A percentile compares a stretch with the other conserved stretches of the same genome.
These are phyloP conservation scores for Arthrobotrys conoides DNA, from an alignment of 2,329 filamentous ascomycete genomes.

Conservation along the genomic window DNA sequence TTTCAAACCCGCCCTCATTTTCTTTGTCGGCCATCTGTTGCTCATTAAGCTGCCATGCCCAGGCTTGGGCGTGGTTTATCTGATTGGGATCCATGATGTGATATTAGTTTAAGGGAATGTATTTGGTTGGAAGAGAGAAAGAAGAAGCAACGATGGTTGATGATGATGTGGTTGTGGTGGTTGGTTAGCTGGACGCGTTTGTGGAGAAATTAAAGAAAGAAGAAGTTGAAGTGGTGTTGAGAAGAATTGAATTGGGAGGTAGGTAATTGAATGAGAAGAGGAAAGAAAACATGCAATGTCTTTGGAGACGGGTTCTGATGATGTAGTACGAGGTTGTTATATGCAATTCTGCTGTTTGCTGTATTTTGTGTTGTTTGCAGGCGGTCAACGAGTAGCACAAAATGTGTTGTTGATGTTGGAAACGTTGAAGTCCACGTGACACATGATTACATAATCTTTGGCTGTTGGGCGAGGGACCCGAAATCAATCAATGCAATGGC, in stretches of 20 bases:
- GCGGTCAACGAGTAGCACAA: background rate
- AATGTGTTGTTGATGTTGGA: conserved; percentile 18
- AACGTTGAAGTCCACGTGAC: conserved; percentile 11
- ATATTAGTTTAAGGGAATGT: background rate
- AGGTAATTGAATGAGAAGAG: too few species aligned
- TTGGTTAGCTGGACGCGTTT: background rate
- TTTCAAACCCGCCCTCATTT: background rate
- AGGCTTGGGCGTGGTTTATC: conserved; percentile 13
- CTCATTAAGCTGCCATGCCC: conserved; percentile 19
- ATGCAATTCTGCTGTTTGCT: background rate
- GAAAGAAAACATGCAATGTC: too few species aligned
- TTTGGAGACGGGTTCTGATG: too few species aligned
- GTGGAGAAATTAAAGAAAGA: background rate
- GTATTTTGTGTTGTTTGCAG: background rate
- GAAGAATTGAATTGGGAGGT: background rate
- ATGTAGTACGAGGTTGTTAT: background rate
- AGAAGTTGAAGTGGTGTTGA: background rate
- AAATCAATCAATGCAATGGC: too few species aligned
- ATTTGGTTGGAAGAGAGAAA: too few species aligned
- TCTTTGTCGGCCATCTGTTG: background rate
- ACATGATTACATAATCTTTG: background rate
- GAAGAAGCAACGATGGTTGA: background rate
- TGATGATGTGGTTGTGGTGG: background rate
- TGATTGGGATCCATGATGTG: conserved; percentile 26
- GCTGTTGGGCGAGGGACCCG: conserved; percentile 10